phyloP scores from a whole-genome alignment of 495 filamentous ascomycete species.

The Bryoglossum gracile region DNA sequence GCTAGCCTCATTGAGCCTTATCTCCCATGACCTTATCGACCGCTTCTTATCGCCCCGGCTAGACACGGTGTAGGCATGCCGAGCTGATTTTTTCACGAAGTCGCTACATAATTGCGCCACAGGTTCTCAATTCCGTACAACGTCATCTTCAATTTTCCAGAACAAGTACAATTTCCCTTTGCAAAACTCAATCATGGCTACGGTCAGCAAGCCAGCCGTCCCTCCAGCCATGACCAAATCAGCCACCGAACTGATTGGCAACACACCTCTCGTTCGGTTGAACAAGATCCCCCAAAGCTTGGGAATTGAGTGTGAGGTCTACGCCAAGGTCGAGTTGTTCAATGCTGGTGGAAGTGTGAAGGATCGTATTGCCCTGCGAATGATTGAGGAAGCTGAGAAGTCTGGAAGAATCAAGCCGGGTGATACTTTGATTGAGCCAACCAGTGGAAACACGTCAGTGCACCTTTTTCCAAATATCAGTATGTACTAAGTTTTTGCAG shows the following conservation, averaged over 20 bases:
- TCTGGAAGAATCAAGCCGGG: slow-evolving; percentile 92
- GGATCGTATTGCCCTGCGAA: slow-evolving; percentile 91
- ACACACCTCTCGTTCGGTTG: slow-evolving; percentile 86
- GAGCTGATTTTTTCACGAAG: too few species aligned
- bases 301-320: slow-evolving; percentile 83
- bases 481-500: slow-evolving; percentile 31
- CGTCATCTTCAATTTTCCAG: too few species aligned
- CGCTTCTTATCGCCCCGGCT: too few species aligned
- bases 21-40: too few species aligned
- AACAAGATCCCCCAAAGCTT: slow-evolving; percentile 86
- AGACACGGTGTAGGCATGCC: too few species aligned
- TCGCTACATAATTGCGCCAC: too few species aligned
- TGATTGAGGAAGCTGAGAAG: slow-evolving; percentile 94
- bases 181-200: slow-evolving; percentile 12
- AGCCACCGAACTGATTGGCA: slow-evolving; percentile 66
- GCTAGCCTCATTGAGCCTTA: too few species aligned
- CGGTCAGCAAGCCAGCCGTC: slow-evolving; percentile 9
- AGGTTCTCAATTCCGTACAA: too few species aligned
- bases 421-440: slow-evolving; percentile 95
- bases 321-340: slow-evolving; percentile 93
- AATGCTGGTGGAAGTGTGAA: slow-evolving; percentile 98
- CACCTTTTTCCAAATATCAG: not conserved
- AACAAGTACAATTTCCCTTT: too few species aligned
- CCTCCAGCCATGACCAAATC: slow-evolving; percentile 26
- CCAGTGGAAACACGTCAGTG: slow-evolving; percentile 86